Evolutionary conservation across 2,329 filamentous ascomycete genomes (phyloP).

Genomic region (Emydomyces testavorans): DNA sequence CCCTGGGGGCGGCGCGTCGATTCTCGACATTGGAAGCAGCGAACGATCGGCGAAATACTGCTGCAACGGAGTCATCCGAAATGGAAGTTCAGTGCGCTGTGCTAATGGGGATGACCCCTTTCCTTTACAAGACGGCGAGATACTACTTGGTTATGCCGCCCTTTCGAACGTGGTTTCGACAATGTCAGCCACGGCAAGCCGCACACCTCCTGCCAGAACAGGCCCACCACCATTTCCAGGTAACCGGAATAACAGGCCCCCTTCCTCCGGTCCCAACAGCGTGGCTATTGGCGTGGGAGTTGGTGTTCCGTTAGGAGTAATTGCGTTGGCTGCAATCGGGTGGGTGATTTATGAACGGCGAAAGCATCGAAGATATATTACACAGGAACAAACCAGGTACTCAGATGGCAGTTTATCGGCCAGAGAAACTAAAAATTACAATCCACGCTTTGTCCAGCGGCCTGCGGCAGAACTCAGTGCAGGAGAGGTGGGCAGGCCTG

Average conservation of each 20-base stretch:
- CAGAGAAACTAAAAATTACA: background rate
- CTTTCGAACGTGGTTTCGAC: constrained; percentile 17
- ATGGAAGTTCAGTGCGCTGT: constrained; percentile 15
- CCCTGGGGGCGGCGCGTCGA: constrained; percentile 16
- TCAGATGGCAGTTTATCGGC: background rate
- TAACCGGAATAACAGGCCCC: background rate
- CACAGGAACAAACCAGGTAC: background rate
- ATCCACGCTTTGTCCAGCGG: background rate
- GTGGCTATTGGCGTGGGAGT: constrained; percentile 23
- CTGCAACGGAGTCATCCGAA: constrained; percentile 16
- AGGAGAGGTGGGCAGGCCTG: background rate
- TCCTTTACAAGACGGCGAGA: constrained; percentile 18
- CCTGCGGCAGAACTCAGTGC: background rate
- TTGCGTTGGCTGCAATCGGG: constrained; percentile 22
- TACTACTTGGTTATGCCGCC: constrained; percentile 18
- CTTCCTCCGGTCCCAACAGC: constrained; percentile 14
- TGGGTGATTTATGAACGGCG: constrained; percentile 25
- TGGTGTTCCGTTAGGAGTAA: constrained; percentile 23
- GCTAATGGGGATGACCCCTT: constrained; percentile 20
- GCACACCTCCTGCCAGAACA: background rate
- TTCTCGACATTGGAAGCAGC: constrained; percentile 16
- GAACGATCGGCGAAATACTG: constrained; percentile 21
- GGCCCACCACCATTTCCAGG: background rate
- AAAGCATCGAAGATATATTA: background rate
- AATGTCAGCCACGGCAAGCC: background rate